These are phyloP conservation scores for Trametes sanguinea DNA, from an alignment of 768 basidiomycete species.

Conservation along the genomic window DNA sequence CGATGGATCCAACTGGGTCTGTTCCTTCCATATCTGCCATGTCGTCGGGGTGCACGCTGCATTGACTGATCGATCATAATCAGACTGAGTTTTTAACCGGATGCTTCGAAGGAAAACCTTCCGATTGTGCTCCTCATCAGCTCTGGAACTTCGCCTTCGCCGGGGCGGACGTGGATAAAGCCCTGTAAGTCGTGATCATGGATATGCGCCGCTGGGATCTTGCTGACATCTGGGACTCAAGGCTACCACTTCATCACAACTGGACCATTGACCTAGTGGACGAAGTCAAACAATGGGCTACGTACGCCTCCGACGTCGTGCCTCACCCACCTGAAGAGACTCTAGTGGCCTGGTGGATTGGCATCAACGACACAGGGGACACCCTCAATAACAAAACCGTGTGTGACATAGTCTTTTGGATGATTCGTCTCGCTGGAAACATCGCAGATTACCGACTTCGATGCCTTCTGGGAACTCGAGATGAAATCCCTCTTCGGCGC, in stretches of 20 bases:
- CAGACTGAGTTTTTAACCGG: conserved; percentile 49
- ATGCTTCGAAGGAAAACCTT: conserved; percentile 48
- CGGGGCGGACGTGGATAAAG: conserved; percentile 33
- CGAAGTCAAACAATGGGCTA: conserved; percentile 51
- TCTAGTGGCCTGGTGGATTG: conserved; percentile 58
- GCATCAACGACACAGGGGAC: conserved; percentile 61
- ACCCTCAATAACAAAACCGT: conserved; percentile 41
- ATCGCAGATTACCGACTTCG: conserved; percentile 48
- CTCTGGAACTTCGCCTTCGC: conserved; percentile 61
- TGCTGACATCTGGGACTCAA: conserved; percentile 15
- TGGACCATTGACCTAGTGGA: conserved; percentile 50
- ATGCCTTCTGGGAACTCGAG: conserved; percentile 51
- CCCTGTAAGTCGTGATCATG: not conserved
- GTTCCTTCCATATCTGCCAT: too few relatives aligned
- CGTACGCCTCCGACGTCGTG: conserved; percentile 45
- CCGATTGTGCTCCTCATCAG: conserved; percentile 42
- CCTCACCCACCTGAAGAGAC: conserved; percentile 47
- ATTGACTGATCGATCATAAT: not conserved
- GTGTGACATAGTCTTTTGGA: not conserved
- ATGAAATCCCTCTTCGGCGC: conserved; percentile 52
- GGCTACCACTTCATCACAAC: conserved; percentile 50
- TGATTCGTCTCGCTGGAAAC: not conserved
- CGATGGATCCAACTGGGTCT: conserved; percentile 55
- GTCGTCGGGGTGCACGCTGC: not conserved
- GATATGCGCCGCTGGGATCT: not conserved